Conservation (phyloP, 148 eudicot genomes). For the Camellia granthamiana region DNA sequence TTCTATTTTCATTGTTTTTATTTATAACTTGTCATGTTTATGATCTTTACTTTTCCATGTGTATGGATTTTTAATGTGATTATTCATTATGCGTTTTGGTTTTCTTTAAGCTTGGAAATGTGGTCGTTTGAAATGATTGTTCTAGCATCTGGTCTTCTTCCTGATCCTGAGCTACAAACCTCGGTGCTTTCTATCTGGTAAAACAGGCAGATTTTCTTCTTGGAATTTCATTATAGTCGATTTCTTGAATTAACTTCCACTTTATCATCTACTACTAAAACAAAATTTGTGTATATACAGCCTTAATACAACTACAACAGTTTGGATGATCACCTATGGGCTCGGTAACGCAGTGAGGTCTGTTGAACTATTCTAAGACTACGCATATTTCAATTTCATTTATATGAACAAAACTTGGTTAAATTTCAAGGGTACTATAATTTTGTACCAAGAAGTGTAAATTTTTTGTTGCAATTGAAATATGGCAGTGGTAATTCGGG, state of each 20-base stretch:
- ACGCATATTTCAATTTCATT: no score
- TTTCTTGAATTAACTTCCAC: not conserved
- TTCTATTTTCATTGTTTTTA: not conserved
- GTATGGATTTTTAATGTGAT: not conserved
- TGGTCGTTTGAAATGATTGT: constrained; percentile 97
- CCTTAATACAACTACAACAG: constrained; percentile 63
- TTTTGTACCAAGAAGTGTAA: not conserved
- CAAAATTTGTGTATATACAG: constrained; percentile 27
- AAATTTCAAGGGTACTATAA: not conserved
- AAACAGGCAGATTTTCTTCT: not conserved
- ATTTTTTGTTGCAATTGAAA: no score
- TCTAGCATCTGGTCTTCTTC: constrained; percentile 80
- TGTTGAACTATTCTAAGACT: not conserved
- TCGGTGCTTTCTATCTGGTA: constrained; percentile 85
- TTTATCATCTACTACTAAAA: not conserved
- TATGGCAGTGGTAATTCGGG: no score
- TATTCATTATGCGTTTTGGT: not conserved
- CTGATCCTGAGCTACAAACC: constrained; percentile 83
- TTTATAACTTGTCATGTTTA: no score
- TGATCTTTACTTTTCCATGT: not conserved
- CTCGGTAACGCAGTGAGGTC: constrained; percentile 81
- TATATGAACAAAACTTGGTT: not conserved
- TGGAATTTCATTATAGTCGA: not conserved
- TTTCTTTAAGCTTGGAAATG: constrained; percentile 51
- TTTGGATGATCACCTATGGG: constrained; percentile 82